Percentiles rank a stretch among this genome's conserved stretches.
Evolutionary conservation across 2,329 filamentous ascomycete genomes (phyloP).

Genomic region (Esteya vermicola): DNA sequence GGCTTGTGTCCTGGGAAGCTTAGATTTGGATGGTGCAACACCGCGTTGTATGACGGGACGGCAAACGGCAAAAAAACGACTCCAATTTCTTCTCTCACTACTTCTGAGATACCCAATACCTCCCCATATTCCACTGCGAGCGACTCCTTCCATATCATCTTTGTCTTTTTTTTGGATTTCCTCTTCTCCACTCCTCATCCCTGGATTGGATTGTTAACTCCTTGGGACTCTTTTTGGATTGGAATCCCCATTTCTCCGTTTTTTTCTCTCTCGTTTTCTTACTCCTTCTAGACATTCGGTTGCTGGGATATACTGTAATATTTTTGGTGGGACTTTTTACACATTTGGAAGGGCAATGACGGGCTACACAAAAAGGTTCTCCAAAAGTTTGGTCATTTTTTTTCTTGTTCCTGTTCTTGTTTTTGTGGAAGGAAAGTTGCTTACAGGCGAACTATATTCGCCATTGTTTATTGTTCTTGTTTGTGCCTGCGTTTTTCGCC

Average conservation of each 20-base stretch:
- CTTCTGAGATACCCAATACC: conserved; percentile 8
- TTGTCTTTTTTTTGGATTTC: background rate
- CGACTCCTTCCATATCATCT: conserved; percentile 3
- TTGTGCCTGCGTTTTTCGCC: too few species aligned
- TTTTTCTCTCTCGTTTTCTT: too few species aligned
- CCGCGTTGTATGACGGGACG: conserved; percentile 3
- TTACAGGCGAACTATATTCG: background rate
- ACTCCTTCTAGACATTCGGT: background rate
- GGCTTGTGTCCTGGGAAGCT: conserved; percentile 1
- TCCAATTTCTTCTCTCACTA: conserved; percentile 2
- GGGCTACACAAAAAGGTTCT: background rate
- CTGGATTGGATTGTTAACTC: background rate
- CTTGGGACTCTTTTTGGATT: background rate
- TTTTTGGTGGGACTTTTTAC: background rate
- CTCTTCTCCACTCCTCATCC: background rate
- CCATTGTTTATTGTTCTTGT: background rate
- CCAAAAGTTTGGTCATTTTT: conserved; percentile 2
- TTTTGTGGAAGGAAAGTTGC: too few species aligned
- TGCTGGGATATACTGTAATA: conserved; percentile 1
- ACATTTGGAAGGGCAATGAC: background rate
- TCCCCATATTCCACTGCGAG: conserved; percentile 5
- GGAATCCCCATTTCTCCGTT: too few species aligned
- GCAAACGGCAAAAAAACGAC: too few species aligned
- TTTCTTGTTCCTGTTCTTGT: too few species aligned
- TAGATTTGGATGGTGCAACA: conserved; percentile 9